phyloP scores from a whole-genome alignment of 2,329 filamentous ascomycete genomes.

The Cryoendolithus antarcticus region DNA sequence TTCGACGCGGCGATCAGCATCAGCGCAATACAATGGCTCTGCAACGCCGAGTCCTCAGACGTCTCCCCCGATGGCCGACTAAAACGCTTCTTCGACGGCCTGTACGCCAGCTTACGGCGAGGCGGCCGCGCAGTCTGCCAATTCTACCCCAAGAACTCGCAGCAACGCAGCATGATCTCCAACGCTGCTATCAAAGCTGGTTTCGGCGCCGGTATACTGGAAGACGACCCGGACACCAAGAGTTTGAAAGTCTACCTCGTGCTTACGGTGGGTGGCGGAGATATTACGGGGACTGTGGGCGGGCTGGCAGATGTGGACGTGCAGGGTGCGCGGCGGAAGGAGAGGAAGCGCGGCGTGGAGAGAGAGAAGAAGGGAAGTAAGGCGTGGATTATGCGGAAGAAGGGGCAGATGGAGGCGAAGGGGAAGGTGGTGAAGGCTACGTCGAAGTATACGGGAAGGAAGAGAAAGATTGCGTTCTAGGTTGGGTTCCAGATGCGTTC shows the following conservation, averaged over 20 bases:
- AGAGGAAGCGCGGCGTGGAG: constrained; percentile 37
- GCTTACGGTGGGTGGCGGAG: constrained; percentile 69
- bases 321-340: constrained; percentile 52
- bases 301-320: constrained; percentile 78
- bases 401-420: constrained; percentile 87
- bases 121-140: constrained; percentile 89
- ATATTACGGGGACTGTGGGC: constrained; percentile 77
- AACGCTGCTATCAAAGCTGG: constrained; percentile 83
- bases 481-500: too few relatives aligned
- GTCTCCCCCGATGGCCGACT: constrained; percentile 69
- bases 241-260: constrained; percentile 95
- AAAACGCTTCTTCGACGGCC: constrained; percentile 76
- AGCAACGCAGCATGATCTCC: constrained; percentile 84
- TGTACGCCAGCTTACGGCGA: constrained; percentile 72
- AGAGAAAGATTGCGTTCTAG: constrained; percentile 67
- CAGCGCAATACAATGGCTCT: constrained; percentile 95
- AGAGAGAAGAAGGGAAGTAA: constrained; percentile 65
- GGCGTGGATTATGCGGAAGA: constrained; percentile 73
- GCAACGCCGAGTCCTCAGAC: constrained; percentile 72
- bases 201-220: constrained; percentile 86
- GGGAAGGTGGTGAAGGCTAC: constrained; percentile 86
- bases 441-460: constrained; percentile 89
- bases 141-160: constrained; percentile 94
- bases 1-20: constrained; percentile 96
- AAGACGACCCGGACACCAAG: constrained; percentile 94